Evolutionary conservation across 768 basidiomycete species (phyloP), one percentile per base, ranked within the genome.

Genomic region (Hypsizygus marmoreus): DNA sequence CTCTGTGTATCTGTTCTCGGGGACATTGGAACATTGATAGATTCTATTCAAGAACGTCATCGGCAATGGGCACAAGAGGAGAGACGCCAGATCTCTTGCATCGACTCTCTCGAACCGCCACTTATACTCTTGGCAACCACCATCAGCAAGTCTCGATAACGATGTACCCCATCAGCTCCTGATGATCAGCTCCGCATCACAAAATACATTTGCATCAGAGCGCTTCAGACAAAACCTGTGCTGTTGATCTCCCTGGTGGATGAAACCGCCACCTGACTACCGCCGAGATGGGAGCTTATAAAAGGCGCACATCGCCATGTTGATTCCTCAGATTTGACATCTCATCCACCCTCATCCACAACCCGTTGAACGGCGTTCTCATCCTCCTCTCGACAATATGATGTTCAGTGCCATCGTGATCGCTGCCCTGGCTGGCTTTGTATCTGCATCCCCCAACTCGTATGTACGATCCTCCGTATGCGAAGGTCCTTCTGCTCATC

Each of bases 371-470:
- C 52, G 55, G 47, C 23, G 19, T 40, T 29, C 28, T 40, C 31
- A 29, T 45, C 16, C 31, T 42, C 49, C 45, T 43, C 32, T 51
- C 45, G 50, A 50, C 16, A 51, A 45, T 42, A 58, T 54, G 58
- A 53, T 57, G 53, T 55, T 53, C 43, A 29, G 43, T 39, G 14
- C 36, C 16, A 45, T 55, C 40, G 47, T 40, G 45, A 53, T 59
- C 47, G 41, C 42, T 49, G 58, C 56, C 56, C 58, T 59, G 56
- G 56, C 44, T 51, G 58, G 58, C 54, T 55, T 47, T 30, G 58
- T 54, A 53, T 57, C 58, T 45, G 58, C 55, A 45, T n/a, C n/a
- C n/a, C n/a, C n/a, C n/a, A 55, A 41, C 51, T 51, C 55, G 55
- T 56, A 38, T 10, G 55, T 53, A 11, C 17, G 23, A 23, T n/a